A percentile compares a stretch with the other conserved stretches of the same genome.
phyloP scores from a whole-genome alignment of 768 basidiomycete genomes.

The Lactarius sp. region DNA sequence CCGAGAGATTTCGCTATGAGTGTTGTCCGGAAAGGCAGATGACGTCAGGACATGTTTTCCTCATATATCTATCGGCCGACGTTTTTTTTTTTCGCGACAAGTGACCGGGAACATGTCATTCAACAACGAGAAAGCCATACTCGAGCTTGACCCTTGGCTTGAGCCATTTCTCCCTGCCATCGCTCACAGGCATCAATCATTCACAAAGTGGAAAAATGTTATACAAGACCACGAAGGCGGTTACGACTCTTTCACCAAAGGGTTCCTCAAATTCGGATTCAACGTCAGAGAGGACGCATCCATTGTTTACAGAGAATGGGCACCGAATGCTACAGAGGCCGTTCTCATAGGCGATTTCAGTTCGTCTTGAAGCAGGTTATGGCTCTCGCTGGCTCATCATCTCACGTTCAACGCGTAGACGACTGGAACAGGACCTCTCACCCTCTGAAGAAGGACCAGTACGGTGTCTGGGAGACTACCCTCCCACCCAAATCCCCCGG shows the following conservation, averaged over 20 bases:
- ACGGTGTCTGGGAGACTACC: constrained; percentile 85
- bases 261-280: constrained; percentile 77
- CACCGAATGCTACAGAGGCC: constrained; percentile 81
- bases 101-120: constrained; percentile 34
- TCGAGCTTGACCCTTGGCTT: constrained; percentile 69
- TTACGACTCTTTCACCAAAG: constrained; percentile 69
- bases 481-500: constrained; percentile 65
- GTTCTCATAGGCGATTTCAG: constrained; percentile 94
- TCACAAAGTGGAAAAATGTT: constrained; percentile 68
- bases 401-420: constrained; percentile 44
- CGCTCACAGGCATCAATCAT: constrained; percentile 59
- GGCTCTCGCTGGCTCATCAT: neutral
- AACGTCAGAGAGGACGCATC: constrained; percentile 61
- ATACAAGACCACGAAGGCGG: constrained; percentile 83
- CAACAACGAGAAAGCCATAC: constrained; percentile 51
- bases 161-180: constrained; percentile 67
- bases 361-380: constrained; percentile 40
- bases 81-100: neutral
- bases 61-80: constrained; percentile 5
- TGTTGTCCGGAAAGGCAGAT: neutral
- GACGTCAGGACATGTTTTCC: constrained; percentile 16
- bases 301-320: constrained; percentile 92
- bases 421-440: constrained; percentile 83
- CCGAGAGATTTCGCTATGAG: neutral
- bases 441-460: constrained; percentile 78